A percentile compares a stretch with the other conserved stretches of the same genome.
Evolutionary conservation across 2,329 filamentous ascomycete species (phyloP).

Genomic region (Phaeophleospora eucalypticola): DNA sequence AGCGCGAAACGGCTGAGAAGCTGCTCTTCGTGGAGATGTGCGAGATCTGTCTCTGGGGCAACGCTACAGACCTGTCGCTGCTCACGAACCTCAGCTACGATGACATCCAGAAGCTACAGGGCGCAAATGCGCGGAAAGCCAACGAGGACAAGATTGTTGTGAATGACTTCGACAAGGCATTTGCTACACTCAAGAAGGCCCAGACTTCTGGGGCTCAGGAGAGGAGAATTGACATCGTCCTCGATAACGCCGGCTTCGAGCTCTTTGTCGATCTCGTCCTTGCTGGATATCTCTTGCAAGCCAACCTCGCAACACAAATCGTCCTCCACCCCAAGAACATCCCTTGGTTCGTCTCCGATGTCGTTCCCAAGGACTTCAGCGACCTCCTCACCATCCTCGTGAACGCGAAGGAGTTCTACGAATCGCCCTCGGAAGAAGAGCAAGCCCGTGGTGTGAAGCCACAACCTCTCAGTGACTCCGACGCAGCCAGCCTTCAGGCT

Average conservation of each 20-base stretch:
- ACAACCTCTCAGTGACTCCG: constrained; percentile 60
- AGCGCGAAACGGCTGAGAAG: constrained; percentile 65
- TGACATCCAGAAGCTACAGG: constrained; percentile 95
- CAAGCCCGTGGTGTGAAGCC: constrained; percentile 53
- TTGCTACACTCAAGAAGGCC: constrained; percentile 62
- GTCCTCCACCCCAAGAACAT: constrained; percentile 92
- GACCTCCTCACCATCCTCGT: constrained; percentile 78
- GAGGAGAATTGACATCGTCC: constrained; percentile 83
- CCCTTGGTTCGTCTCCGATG: constrained; percentile 97
- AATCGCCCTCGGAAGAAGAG: constrained; percentile 65
- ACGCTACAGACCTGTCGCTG: constrained; percentile 89
- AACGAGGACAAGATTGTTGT: constrained; percentile 88
- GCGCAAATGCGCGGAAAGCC: constrained; percentile 76
- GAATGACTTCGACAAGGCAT: constrained; percentile 75
- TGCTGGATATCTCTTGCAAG: constrained; percentile 80
- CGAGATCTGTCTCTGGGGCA: constrained; percentile 95
- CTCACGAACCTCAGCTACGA: constrained; percentile 88
- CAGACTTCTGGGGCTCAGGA: constrained; percentile 59
- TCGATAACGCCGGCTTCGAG: constrained; percentile 97
- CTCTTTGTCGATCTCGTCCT: constrained; percentile 92
- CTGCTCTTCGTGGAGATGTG: constrained; percentile 87
- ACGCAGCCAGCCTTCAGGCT: constrained; percentile 64
- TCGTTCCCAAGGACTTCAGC: constrained; percentile 78
- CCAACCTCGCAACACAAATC: constrained; percentile 78
- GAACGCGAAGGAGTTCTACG: constrained; percentile 73